These are phyloP conservation scores for Hypoxylon sp. DNA, from an alignment of 2,329 filamentous ascomycete species.

Conservation along the genomic window DNA sequence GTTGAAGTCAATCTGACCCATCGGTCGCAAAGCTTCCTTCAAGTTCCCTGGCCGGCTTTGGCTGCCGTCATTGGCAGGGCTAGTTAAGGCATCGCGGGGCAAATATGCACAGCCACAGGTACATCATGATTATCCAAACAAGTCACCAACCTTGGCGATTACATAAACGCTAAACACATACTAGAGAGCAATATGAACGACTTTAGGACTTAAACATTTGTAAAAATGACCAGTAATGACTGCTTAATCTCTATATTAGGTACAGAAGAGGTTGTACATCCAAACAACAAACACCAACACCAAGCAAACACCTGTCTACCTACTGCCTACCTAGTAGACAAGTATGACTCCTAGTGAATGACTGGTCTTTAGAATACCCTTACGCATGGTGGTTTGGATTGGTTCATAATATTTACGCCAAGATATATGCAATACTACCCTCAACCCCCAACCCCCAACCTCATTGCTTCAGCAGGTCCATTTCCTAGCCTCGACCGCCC, in stretches of 20 bases:
- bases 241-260: neutral
- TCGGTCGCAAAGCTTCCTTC: conserved; percentile 13
- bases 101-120: neutral
- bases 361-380: neutral
- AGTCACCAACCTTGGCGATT: neutral
- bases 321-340: neutral
- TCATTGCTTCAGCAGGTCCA: conserved; percentile 7
- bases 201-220: neutral
- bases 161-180: neutral
- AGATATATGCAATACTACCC: conserved; percentile 12
- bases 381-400: conserved; percentile 17
- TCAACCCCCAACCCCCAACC: conserved; percentile 6
- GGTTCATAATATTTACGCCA: conserved; percentile 8
- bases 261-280: neutral
- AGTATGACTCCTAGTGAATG: neutral
- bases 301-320: neutral
- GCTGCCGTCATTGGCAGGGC: conserved; percentile 29
- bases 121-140: neutral
- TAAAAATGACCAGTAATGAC: no score
- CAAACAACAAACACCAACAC: neutral
- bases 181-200: neutral
- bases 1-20: conserved; percentile 4
- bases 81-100: conserved; percentile 3
- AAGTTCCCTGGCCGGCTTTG: no score
- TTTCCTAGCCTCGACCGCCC: conserved; percentile 15